Percentiles rank a stretch among this genome's conserved stretches.
phyloP scores from a whole-genome alignment of 768 basidiomycete species.

The Tephrocybe sp. region DNA sequence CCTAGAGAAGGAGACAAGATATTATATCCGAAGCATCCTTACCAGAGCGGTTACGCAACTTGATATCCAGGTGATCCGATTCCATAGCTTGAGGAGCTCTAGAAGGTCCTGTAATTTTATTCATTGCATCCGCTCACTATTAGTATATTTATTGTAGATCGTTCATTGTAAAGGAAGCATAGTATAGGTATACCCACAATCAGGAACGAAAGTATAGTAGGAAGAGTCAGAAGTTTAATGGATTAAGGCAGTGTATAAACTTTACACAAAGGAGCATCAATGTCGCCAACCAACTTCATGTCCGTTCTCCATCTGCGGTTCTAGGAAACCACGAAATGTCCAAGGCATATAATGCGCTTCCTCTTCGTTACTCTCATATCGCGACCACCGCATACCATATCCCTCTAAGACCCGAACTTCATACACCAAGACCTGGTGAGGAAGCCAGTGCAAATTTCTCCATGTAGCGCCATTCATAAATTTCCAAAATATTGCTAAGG shows the following conservation, averaged over 20 bases:
- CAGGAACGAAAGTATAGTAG: too few species aligned
- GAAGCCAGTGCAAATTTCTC: conserved; percentile 68
- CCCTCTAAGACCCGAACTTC: conserved; percentile 59
- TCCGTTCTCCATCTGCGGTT: conserved; percentile 69
- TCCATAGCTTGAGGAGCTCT: too few species aligned
- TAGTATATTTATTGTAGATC: too few species aligned
- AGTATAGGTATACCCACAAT: too few species aligned
- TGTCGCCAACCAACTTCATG: conserved; percentile 65
- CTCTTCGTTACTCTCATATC: conserved; percentile 32
- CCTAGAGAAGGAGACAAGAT: conserved; percentile 1
- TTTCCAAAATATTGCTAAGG: conserved; percentile 50
- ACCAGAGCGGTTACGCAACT: neutral
- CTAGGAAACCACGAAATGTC: conserved; percentile 65
- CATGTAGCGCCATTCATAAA: conserved; percentile 54
- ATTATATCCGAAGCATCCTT: neutral
- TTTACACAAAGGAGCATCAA: conserved; percentile 11
- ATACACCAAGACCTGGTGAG: conserved; percentile 61
- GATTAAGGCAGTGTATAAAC: neutral
- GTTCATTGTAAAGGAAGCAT: too few species aligned
- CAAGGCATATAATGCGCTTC: conserved; percentile 31
- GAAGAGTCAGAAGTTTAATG: too few species aligned
- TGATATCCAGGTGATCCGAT: neutral
- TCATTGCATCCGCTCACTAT: neutral
- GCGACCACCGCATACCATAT: conserved; percentile 71
- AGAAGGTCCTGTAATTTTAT: neutral